These are phyloP conservation scores for Acanthamoeba sp. DNA, from an alignment of 208 protist species.

Conservation along the genomic window DNA sequence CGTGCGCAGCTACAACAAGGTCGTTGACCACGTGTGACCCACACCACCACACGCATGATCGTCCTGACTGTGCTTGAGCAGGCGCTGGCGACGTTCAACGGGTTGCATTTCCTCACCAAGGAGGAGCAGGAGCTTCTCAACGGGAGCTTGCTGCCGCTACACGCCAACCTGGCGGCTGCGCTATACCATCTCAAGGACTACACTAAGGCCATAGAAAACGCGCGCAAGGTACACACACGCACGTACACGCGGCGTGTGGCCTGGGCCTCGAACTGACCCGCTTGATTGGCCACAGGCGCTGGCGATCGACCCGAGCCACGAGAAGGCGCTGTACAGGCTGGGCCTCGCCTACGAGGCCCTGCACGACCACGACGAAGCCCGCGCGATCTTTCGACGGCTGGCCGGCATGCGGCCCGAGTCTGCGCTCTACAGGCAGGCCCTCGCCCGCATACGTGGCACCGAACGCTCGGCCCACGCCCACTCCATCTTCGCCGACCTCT, in stretches of 20 bases:
- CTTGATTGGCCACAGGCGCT: constrained; percentile 9
- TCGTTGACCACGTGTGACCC: background rate
- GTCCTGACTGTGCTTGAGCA: background rate
- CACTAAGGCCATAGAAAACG: background rate
- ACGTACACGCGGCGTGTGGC: no score
- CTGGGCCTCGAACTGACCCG: background rate
- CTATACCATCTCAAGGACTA: background rate
- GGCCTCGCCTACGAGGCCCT: background rate
- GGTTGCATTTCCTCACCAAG: background rate
- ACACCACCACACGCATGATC: background rate
- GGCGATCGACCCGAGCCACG: background rate
- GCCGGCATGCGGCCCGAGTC: background rate
- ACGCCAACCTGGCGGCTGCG: constrained; percentile 11
- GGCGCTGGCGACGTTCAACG: background rate
- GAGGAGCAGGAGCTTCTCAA: background rate
- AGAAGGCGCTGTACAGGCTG: constrained; percentile 49
- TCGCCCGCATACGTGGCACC: background rate
- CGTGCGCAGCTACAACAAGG: constrained; percentile 35
- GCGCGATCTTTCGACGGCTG: background rate
- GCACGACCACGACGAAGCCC: constrained; percentile 50
- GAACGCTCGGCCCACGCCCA: background rate
- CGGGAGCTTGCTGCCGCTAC: background rate
- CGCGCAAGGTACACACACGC: background rate
- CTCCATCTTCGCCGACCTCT: constrained; percentile 23
- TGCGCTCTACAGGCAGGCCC: background rate